Conservation (phyloP, 164 flowering plant genomes). For the Echeveria elegans region DNA sequence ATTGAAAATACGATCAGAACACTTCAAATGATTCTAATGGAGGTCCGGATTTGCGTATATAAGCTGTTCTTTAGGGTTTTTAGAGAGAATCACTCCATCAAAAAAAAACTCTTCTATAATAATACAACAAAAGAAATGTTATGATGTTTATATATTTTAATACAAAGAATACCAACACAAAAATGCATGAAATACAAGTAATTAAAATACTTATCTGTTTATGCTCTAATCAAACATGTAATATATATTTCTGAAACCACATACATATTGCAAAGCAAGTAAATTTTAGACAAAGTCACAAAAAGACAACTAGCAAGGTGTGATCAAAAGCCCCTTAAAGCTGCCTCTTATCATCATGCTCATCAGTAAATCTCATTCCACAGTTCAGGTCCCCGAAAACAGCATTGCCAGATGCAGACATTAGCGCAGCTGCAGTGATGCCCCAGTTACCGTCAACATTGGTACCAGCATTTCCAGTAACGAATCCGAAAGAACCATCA, state of each 20-base stretch:
- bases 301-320: not conserved
- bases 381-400: not conserved
- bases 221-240: no score
- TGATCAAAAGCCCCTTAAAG: not conserved
- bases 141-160: not conserved
- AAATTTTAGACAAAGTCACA: not conserved
- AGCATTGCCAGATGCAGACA: constrained; percentile 11
- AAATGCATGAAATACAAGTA: not conserved
- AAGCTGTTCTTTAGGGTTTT: no score
- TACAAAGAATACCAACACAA: not conserved
- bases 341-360: constrained; percentile 1
- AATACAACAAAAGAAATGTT: not conserved
- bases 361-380: not conserved
- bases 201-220: not conserved
- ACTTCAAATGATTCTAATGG: no score
- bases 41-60: no score
- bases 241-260: not conserved
- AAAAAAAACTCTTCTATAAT: not conserved
- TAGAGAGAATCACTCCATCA: not conserved
- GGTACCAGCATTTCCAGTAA: constrained; percentile 7
- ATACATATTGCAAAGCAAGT: not conserved
- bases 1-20: no score
- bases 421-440: constrained; percentile 11
- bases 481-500: constrained; percentile 3
- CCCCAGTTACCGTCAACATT: constrained; percentile 17